phyloP scores from a whole-genome alignment of 495 filamentous ascomycete species.

The Daldinia decipiens region DNA sequence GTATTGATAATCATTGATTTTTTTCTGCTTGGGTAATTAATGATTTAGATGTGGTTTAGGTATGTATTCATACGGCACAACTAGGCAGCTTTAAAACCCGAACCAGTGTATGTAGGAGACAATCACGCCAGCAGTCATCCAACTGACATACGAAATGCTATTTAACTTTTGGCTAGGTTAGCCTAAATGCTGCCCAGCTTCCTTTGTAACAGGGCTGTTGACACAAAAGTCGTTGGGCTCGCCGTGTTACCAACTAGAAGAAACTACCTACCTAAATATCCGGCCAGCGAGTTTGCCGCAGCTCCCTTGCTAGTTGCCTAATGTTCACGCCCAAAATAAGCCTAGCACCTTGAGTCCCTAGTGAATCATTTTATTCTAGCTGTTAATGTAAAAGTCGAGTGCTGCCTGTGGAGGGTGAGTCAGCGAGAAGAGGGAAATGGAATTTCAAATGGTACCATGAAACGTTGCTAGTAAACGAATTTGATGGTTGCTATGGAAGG shows the following conservation, averaged over 20 bases:
- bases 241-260: slow-evolving; percentile 6
- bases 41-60: neutral
- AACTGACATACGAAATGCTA: neutral
- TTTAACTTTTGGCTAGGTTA: slow-evolving; percentile 9
- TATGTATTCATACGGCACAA: slow-evolving; percentile 9
- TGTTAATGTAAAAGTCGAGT: neutral
- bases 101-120: neutral
- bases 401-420: neutral
- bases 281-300: slow-evolving; percentile 2
- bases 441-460: neutral
- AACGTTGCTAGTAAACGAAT: neutral
- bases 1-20: slow-evolving; percentile 8
- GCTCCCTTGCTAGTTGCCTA: neutral
- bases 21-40: neutral
- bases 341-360: neutral
- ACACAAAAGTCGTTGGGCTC: slow-evolving; percentile 20
- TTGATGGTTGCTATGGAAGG: slow-evolving; percentile 1
- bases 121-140: neutral
- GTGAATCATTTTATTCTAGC: neutral
- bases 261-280: slow-evolving; percentile 7
- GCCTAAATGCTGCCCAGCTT: slow-evolving; percentile 36
- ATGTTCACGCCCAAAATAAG: slow-evolving; percentile 7
- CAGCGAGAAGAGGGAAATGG: neutral
- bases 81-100: slow-evolving; percentile 7
- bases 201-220: neutral